These are phyloP conservation scores for Polyplosphaeria fusca DNA, from an alignment of 495 filamentous ascomycete genomes.

Conservation along the genomic window DNA sequence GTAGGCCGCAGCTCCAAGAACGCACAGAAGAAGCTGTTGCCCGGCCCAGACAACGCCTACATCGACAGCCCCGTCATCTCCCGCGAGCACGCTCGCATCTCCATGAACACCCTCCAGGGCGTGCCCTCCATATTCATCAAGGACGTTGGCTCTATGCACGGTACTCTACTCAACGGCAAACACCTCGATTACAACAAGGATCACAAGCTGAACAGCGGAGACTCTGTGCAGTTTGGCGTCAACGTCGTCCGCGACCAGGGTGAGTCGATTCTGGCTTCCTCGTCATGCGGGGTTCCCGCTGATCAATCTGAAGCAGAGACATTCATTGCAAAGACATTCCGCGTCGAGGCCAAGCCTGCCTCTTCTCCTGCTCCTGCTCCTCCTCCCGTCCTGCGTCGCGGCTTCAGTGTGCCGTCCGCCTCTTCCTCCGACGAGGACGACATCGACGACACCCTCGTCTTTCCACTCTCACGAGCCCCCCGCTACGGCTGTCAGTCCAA, in stretches of 20 bases:
- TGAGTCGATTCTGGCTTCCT: conserved; percentile 3
- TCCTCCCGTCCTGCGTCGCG: not conserved
- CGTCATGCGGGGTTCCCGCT: not conserved
- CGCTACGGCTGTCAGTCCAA: conserved; percentile 24
- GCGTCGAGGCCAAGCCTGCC: conserved; percentile 5
- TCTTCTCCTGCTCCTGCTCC: not conserved
- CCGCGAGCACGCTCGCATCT: conserved; percentile 66
- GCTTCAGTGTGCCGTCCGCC: conserved; percentile 27
- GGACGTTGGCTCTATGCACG: conserved; percentile 32
- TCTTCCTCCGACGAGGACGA: conserved; percentile 15
- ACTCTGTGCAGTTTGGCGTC: conserved; percentile 27
- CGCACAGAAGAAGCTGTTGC: conserved; percentile 47
- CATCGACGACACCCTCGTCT: not conserved
- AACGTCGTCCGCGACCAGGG: conserved; percentile 23
- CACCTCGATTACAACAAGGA: conserved; percentile 4
- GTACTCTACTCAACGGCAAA: conserved; percentile 25
- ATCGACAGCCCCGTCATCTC: conserved; percentile 83
- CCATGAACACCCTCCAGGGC: not conserved
- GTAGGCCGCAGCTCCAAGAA: conserved; percentile 64
- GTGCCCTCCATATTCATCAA: conserved; percentile 22
- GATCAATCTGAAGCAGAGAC: conserved; percentile 3
- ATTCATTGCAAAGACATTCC: conserved; percentile 28
- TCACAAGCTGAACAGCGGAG: conserved; percentile 22
- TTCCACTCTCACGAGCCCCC: not conserved
- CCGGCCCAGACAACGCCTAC: conserved; percentile 61